A percentile compares a stretch with the other conserved stretches of the same genome.
These are phyloP conservation scores for Closterium sp. DNA, from an alignment of 139 green algal genomes.

Conservation along the genomic window DNA sequence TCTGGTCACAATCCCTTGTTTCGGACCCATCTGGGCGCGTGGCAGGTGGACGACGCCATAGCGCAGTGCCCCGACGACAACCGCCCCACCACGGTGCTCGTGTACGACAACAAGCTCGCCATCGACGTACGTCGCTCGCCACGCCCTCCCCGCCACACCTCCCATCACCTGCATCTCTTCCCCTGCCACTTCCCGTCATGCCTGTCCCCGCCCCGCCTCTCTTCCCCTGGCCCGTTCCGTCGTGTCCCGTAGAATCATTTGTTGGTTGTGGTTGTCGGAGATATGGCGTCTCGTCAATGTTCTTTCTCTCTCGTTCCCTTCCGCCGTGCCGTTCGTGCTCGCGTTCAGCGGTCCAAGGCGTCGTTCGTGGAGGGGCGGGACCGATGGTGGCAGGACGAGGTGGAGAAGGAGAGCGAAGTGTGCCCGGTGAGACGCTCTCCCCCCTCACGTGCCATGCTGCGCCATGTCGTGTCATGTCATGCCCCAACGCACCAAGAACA, in stretches of 20 bases:
- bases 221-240: background rate
- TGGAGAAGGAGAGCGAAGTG: conserved; percentile 59
- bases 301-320: background rate
- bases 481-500: background rate
- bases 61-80: conserved; percentile 28
- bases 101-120: conserved; percentile 78
- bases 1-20: background rate
- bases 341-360: conserved; percentile 44
- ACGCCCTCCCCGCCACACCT: background rate
- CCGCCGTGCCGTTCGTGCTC: background rate
- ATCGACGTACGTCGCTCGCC: conserved; percentile 8
- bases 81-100: conserved; percentile 51
- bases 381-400: conserved; percentile 80
- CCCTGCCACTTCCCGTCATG: background rate
- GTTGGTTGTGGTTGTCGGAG: background rate
- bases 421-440: conserved; percentile 61
- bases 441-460: background rate
- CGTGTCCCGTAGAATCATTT: too few species aligned
- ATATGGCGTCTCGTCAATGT: background rate
- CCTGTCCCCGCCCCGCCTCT: background rate
- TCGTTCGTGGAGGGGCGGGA: conserved; percentile 65
- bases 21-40: background rate
- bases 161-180: background rate
- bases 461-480: background rate
- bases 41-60: conserved; percentile 37